Evolutionary conservation across 352 stramenopile genomes (phyloP).

Genomic region (Globisporangium camurandrum): DNA sequence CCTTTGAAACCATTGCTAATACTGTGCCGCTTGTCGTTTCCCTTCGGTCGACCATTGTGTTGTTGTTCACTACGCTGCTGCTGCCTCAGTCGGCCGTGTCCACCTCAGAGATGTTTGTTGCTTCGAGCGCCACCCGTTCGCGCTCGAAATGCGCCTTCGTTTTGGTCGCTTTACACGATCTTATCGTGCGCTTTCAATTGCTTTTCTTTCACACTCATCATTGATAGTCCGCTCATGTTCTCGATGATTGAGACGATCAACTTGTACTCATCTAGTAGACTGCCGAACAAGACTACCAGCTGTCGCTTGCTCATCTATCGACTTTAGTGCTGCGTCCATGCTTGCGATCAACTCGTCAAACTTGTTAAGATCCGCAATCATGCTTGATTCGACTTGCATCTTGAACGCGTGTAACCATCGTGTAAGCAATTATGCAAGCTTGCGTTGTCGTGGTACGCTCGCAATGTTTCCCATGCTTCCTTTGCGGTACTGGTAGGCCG

Average conservation of each 20-base stretch:
- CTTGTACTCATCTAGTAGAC: slow-evolving; percentile 17
- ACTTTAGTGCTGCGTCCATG: slow-evolving; percentile 18
- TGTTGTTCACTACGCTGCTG: neutral
- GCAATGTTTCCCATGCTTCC: slow-evolving; percentile 12
- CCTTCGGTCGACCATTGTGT: neutral
- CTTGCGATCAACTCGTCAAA: slow-evolving; percentile 18
- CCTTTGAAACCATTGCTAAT: neutral
- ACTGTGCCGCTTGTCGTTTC: neutral
- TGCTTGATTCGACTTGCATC: neutral
- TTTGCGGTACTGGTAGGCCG: slow-evolving; percentile 4
- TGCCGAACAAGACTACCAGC: slow-evolving; percentile 18
- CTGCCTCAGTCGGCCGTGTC: neutral
- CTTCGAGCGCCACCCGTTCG: neutral
- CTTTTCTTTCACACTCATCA: neutral
- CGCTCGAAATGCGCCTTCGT: neutral
- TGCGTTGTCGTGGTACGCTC: slow-evolving; percentile 16
- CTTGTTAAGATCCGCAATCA: slow-evolving; percentile 14
- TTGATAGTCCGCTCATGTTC: neutral
- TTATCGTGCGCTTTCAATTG: slow-evolving; percentile 1
- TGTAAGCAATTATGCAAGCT: slow-evolving; percentile 26
- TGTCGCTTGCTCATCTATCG: slow-evolving; percentile 15
- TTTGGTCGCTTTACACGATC: neutral
- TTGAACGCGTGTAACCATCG: slow-evolving; percentile 17
- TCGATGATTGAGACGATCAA: neutral
- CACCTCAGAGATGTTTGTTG: neutral